Base-by-base conservation (phyloP, 1,284 basidiomycete genomes). In the Leccinum pachyderme region DNA sequence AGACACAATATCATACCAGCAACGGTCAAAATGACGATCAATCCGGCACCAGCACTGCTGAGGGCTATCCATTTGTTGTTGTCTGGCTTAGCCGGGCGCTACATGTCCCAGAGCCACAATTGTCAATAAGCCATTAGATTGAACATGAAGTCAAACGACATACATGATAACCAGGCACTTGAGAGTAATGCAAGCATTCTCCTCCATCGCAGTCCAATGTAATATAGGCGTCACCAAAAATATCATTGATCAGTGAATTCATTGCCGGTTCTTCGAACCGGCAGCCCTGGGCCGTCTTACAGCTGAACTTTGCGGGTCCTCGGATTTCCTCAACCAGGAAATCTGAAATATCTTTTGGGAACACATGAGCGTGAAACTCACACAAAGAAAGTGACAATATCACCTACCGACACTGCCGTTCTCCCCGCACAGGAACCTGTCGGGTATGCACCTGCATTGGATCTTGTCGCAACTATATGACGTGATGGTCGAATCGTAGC, bases 181-280 rank as follows among this genome's bases (percentile, higher is more conserved):
- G 91, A 0, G 91, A 93, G 65, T 87, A 93, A 69, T 97, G 93
- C 66, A 99, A 71, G 69, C 96, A 98, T 73, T 98, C 96, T 29
- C 96, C 96, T 8, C 91, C 87, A 1, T 89, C 77, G 65, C 96
- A 99, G 47, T 87, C 73, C 51, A 98, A 80, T 3, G 91, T 90
- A 70, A 99, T 99, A 64, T 87, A 89, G 1, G 77, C 78, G 71
- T 99, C 96, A 7, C 93, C 96, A 63, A 99, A 98, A 60, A 99
- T 87, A 61, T 90, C 87, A 65, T 89, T 85, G 72, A 99, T 98
- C 49, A 99, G 81, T 33, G 87, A 80, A 68, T 98, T 97, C 96
- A 98, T 98, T 0, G 91, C 93, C 0, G 93, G 93, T 66, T 99
- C 96, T 68, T 95, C 89, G 65, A 99, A 99, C 58, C 80, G 83